These are phyloP conservation scores for Paraconiothyrium brasiliense DNA, from an alignment of 2,329 filamentous ascomycete genomes.

Conservation along the genomic window DNA sequence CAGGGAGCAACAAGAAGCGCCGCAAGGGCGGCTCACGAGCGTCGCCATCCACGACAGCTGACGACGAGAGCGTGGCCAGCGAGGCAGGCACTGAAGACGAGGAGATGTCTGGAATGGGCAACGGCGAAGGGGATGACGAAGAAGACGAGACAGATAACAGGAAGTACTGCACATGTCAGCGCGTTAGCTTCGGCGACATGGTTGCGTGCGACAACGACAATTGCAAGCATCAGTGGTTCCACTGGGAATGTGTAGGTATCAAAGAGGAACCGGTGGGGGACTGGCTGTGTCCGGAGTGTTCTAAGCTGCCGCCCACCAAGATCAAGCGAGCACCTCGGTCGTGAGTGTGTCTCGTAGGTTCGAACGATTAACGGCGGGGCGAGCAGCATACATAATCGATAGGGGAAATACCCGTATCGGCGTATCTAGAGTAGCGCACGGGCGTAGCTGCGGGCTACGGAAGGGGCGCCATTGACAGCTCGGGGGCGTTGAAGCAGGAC, in stretches of 20 bases:
- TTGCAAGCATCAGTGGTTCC: constrained; percentile 87
- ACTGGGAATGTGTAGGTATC: constrained; percentile 71
- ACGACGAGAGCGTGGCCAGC: constrained; percentile 65
- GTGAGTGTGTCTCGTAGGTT: constrained; percentile 22
- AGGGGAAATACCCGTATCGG: constrained; percentile 1
- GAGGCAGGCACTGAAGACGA: constrained; percentile 53
- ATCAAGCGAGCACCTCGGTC: constrained; percentile 49
- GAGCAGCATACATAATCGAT: constrained; percentile 8
- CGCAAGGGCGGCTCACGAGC: constrained; percentile 49
- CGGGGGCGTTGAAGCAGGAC: background rate
- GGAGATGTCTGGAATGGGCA: constrained; percentile 62
- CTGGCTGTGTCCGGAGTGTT: constrained; percentile 59
- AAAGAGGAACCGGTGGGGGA: constrained; percentile 60
- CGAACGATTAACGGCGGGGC: constrained; percentile 7
- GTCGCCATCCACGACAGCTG: constrained; percentile 55
- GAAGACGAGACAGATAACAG: constrained; percentile 80
- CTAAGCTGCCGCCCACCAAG: constrained; percentile 51
- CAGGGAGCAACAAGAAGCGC: constrained; percentile 49
- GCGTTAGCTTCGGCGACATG: constrained; percentile 87
- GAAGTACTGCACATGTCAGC: constrained; percentile 83
- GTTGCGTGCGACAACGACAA: constrained; percentile 86
- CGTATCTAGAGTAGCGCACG: constrained; percentile 1
- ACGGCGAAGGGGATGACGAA: constrained; percentile 55
- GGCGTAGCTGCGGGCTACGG: constrained; percentile 11
- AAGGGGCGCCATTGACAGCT: constrained; percentile 15